These are phyloP conservation scores for Arabis alpina DNA, from an alignment of 345 rosid genomes.

Conservation along the genomic window DNA sequence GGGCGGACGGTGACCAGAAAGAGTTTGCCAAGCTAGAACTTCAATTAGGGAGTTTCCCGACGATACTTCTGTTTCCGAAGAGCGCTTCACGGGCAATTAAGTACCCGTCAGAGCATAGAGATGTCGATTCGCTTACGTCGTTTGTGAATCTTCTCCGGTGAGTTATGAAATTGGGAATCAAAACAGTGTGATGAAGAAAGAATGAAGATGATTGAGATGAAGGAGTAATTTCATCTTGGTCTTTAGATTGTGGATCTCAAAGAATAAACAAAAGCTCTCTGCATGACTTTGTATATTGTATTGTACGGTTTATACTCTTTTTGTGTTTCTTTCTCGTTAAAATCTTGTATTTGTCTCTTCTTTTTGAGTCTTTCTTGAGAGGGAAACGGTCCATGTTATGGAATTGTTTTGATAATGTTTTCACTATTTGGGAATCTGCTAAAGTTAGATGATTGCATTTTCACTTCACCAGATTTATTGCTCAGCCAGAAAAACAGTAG, in stretches of 20 bases:
- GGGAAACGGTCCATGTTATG: constrained; percentile 17
- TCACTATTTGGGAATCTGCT: neutral
- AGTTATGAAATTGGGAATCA: constrained; percentile 19
- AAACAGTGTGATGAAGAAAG: constrained; percentile 19
- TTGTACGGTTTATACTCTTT: constrained; percentile 35
- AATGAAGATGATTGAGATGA: constrained; percentile 34
- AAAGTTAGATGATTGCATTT: neutral
- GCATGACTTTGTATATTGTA: constrained; percentile 38
- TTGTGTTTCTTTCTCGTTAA: constrained; percentile 6
- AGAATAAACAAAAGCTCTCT: constrained; percentile 32
- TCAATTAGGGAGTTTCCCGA: constrained; percentile 89
- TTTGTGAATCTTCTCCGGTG: constrained; percentile 81
- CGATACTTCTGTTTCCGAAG: constrained; percentile 78
- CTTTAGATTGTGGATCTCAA: constrained; percentile 2
- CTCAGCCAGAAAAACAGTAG: neutral
- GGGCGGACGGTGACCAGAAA: constrained; percentile 85
- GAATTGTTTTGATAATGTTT: neutral
- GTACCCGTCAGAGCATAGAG: constrained; percentile 90
- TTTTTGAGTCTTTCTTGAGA: constrained; percentile 8
- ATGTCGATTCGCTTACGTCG: constrained; percentile 80
- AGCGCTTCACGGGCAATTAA: constrained; percentile 72
- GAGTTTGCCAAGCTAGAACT: constrained; percentile 75
- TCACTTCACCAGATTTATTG: neutral
- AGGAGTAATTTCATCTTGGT: constrained; percentile 39
- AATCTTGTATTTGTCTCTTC: constrained; percentile 10